A percentile compares a stretch with the other conserved stretches of the same genome.
Evolutionary conservation across 768 basidiomycete species (phyloP).

Genomic region (Auriculariales sp.): DNA sequence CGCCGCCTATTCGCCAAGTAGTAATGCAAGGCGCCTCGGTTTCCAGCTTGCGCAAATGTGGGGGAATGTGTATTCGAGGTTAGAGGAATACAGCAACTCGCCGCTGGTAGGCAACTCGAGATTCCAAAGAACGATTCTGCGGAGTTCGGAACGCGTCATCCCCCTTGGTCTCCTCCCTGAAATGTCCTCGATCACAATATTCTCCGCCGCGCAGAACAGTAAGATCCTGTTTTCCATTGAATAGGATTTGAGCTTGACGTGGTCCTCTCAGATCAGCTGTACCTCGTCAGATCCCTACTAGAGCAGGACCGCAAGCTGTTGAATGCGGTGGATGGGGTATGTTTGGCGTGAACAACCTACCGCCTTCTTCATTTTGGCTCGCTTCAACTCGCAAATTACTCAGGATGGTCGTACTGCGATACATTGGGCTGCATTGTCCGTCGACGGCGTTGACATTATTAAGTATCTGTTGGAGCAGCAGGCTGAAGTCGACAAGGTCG

Average conservation of each 20-base stretch:
- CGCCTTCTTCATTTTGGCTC: not conserved
- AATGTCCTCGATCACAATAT: slow-evolving; percentile 37
- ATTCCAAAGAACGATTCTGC: no score
- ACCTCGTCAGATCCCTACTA: slow-evolving; percentile 52
- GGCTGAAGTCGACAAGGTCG: slow-evolving; percentile 51
- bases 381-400: not conserved
- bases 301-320: slow-evolving; percentile 46
- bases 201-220: slow-evolving; percentile 62
- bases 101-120: no score
- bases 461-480: slow-evolving; percentile 56
- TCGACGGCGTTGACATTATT: slow-evolving; percentile 48
- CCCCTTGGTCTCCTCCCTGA: no score
- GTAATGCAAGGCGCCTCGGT: no score
- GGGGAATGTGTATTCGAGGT: no score
- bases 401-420: slow-evolving; percentile 70
- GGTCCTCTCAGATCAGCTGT: slow-evolving; percentile 43
- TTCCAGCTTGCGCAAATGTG: no score
- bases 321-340: slow-evolving; percentile 49
- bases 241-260: slow-evolving; percentile 22
- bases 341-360: slow-evolving; percentile 5
- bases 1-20: no score
- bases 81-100: no score
- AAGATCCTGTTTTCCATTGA: slow-evolving; percentile 8
- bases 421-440: slow-evolving; percentile 71
- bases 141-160: no score